Evolutionary conservation across 1,139 yeast genomes (phyloP).

Genomic region (Yamadazyma oceani): DNA sequence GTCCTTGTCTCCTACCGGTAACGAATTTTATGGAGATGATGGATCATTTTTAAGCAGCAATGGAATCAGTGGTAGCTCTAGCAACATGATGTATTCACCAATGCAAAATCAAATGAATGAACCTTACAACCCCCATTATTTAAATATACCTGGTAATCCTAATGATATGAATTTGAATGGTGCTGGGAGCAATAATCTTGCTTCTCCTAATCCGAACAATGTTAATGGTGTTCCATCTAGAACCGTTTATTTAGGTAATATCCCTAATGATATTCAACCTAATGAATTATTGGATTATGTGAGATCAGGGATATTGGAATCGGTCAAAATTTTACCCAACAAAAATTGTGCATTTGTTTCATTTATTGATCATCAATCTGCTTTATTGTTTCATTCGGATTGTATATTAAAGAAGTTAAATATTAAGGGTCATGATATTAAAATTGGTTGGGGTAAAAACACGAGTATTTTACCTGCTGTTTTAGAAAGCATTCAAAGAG

Average conservation of each 20-base stretch:
- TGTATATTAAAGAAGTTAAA: conserved; percentile 57
- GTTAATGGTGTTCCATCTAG: conserved; percentile 61
- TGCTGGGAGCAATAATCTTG: conserved; percentile 5
- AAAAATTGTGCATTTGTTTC: conserved; percentile 64
- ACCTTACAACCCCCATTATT: neutral
- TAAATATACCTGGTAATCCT: neutral
- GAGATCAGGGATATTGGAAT: conserved; percentile 87
- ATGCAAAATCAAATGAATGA: conserved; percentile 5
- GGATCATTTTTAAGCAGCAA: conserved; percentile 19
- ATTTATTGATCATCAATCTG: conserved; percentile 61
- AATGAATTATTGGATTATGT: conserved; percentile 86
- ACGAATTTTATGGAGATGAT: conserved; percentile 28
- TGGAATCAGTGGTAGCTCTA: conserved; percentile 9
- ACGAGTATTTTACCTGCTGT: conserved; percentile 68
- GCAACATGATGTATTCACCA: conserved; percentile 7
- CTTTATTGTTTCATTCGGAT: conserved; percentile 60
- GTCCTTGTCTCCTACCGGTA: conserved; percentile 18
- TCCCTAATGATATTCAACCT: conserved; percentile 79
- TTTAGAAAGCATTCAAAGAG: conserved; percentile 70
- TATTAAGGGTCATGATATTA: conserved; percentile 56
- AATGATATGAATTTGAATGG: conserved; percentile 1
- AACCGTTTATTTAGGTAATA: conserved; percentile 87
- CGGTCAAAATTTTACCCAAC: conserved; percentile 54
- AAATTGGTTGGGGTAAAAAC: conserved; percentile 72
- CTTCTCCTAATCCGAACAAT: conserved; percentile 9